Conservation (phyloP, 495 filamentous ascomycete species). For the Neurospora sp. region DNA sequence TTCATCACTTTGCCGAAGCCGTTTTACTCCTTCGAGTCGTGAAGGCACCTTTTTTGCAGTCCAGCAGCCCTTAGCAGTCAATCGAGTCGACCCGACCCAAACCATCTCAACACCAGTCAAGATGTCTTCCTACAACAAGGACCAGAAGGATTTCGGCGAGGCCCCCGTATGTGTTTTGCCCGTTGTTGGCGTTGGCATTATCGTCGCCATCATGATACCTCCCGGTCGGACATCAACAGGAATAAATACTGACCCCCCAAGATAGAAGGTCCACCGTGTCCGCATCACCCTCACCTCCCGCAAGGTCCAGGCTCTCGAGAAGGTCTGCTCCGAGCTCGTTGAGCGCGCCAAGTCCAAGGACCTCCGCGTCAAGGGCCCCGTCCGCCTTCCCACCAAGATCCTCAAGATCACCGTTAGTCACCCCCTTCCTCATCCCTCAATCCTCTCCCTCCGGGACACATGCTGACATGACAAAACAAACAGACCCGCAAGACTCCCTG, state of each 20-base stretch:
- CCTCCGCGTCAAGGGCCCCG: conserved; percentile 95
- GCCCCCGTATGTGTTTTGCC: conserved; percentile 25
- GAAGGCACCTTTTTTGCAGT: conserved; percentile 31
- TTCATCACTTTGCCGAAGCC: conserved; percentile 79
- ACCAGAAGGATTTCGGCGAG: conserved; percentile 79
- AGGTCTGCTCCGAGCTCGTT: conserved; percentile 95
- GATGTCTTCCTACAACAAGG: conserved; percentile 86
- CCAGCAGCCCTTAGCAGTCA: conserved; percentile 1
- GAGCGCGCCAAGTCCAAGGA: conserved; percentile 98
- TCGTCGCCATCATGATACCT: background rate
- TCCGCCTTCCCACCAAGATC: conserved; percentile 96
- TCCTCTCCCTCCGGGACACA: no score
- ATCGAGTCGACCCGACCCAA: background rate
- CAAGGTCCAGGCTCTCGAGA: conserved; percentile 92
- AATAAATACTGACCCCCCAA: background rate
- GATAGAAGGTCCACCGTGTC: conserved; percentile 92
- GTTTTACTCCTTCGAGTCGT: conserved; percentile 50
- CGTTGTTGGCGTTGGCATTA: background rate
- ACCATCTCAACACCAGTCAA: conserved; percentile 35
- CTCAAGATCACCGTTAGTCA: conserved; percentile 63
- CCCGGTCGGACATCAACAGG: background rate
- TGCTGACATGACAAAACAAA: background rate
- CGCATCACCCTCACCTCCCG: conserved; percentile 92
- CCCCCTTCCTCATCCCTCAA: no score
- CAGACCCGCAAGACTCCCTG: conserved; percentile 65